These are phyloP conservation scores for Colletotrichum eremochloae DNA, from an alignment of 2,329 filamentous ascomycete species.

Conservation along the genomic window DNA sequence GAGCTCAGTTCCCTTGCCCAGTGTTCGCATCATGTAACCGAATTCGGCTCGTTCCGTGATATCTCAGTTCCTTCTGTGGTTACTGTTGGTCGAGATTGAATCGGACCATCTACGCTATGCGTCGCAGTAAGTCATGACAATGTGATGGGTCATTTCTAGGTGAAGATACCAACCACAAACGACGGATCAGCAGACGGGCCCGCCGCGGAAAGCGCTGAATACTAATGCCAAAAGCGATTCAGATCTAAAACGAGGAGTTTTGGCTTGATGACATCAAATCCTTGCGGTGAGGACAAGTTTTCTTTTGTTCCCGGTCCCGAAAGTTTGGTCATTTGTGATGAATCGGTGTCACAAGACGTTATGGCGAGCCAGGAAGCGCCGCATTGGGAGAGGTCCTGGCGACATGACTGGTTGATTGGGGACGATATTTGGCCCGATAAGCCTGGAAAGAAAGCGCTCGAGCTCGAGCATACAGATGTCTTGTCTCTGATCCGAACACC, in stretches of 20 bases:
- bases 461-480: conserved; percentile 16
- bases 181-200: background rate
- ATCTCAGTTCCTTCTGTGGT: conserved; percentile 14
- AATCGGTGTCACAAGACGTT: conserved; percentile 18
- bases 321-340: conserved; percentile 33
- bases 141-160: conserved; percentile 31
- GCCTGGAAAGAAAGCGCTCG: conserved; percentile 27
- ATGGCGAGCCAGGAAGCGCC: conserved; percentile 1
- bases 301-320: conserved; percentile 11
- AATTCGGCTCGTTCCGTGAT: background rate
- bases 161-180: background rate
- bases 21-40: conserved; percentile 8
- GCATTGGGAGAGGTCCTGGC: background rate
- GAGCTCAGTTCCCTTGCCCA: background rate
- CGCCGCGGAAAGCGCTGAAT: background rate
- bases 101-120: background rate
- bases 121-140: conserved; percentile 14
- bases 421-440: background rate
- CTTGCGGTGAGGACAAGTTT: background rate
- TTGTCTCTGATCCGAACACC: conserved; percentile 29
- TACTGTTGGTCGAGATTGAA: background rate
- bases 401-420: background rate
- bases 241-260: background rate
- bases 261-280: background rate
- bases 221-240: background rate